A percentile compares a stretch with the other conserved stretches of the same genome.
These are phyloP conservation scores for Kodamaea sp. DNA, from an alignment of 1,139 yeast genomes.

Conservation along the genomic window DNA sequence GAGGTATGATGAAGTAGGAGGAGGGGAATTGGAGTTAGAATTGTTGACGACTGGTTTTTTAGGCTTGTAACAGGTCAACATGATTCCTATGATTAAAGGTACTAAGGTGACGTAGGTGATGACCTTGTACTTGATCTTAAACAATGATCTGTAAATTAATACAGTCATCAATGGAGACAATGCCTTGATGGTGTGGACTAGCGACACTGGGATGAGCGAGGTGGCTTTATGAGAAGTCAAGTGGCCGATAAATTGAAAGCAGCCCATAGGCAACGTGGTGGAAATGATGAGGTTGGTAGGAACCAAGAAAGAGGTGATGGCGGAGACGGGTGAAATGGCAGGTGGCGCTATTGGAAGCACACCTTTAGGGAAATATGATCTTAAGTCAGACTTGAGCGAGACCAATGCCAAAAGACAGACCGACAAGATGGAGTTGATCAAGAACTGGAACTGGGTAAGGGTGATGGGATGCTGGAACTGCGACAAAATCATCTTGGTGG, in stretches of 20 bases:
- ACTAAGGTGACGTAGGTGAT: conserved; percentile 74
- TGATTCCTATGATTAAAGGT: conserved; percentile 81
- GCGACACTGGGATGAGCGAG: conserved; percentile 80
- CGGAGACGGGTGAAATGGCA: conserved; percentile 22
- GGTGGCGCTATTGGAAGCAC: conserved; percentile 44
- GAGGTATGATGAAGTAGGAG: conserved; percentile 36
- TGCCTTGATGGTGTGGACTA: conserved; percentile 91
- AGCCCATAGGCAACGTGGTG: conserved; percentile 89
- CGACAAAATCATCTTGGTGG: conserved; percentile 73
- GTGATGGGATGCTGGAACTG: conserved; percentile 78
- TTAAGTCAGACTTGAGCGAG: conserved; percentile 4
- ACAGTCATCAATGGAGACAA: conserved; percentile 87
- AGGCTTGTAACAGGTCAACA: conserved; percentile 69
- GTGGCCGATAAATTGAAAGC: conserved; percentile 89
- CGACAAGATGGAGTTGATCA: conserved; percentile 62
- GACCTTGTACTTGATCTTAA: conserved; percentile 55
- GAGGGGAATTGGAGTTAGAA: neutral
- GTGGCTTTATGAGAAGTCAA: conserved; percentile 89
- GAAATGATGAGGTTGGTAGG: conserved; percentile 57
- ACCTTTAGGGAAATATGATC: conserved; percentile 53
- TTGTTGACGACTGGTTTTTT: conserved; percentile 23
- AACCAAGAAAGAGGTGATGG: conserved; percentile 39
- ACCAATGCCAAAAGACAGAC: conserved; percentile 27
- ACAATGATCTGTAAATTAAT: conserved; percentile 66
- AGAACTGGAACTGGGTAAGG: conserved; percentile 81